Conservation (phyloP, 257 asterid genomes). For the Verbascum thapsus region DNA sequence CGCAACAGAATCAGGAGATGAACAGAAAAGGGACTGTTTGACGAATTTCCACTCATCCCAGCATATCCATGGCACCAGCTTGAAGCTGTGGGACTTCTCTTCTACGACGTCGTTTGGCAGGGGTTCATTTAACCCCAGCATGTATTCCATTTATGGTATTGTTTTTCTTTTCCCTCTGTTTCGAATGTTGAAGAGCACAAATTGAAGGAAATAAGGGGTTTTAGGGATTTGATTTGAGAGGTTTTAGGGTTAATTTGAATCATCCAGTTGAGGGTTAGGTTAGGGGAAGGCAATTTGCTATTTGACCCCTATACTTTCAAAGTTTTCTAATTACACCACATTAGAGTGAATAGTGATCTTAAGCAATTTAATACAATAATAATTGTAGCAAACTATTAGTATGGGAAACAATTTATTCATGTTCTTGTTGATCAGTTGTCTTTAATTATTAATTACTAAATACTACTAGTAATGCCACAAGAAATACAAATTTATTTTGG, state of each 20-base stretch:
- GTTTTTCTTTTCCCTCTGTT: neutral
- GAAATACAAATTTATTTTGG: too few relatives aligned
- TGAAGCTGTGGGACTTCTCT: conserved; percentile 45
- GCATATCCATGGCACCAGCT: conserved; percentile 83
- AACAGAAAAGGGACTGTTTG: conserved; percentile 62
- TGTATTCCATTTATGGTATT: conserved; percentile 45
- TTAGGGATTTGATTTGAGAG: conserved; percentile 2
- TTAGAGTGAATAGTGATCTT: neutral
- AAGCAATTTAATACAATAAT: too few relatives aligned
- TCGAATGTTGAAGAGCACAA: conserved; percentile 11
- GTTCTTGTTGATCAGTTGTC: too few relatives aligned
- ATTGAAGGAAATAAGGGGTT: neutral
- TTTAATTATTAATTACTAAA: too few relatives aligned
- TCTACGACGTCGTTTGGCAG: conserved; percentile 41
- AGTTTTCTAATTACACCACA: conserved; percentile 11
- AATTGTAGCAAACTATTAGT: too few relatives aligned
- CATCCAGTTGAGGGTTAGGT: conserved; percentile 5
- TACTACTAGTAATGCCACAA: too few relatives aligned
- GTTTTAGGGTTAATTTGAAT: neutral
- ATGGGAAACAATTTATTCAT: too few relatives aligned
- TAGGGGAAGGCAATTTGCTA: neutral
- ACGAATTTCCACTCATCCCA: conserved; percentile 87
- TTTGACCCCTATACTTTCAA: neutral
- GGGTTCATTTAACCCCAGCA: conserved; percentile 54
- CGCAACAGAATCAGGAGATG: conserved; percentile 52